Base-by-base conservation (phyloP, 768 basidiomycete species). In the Rhodotorula paludigena region DNA sequence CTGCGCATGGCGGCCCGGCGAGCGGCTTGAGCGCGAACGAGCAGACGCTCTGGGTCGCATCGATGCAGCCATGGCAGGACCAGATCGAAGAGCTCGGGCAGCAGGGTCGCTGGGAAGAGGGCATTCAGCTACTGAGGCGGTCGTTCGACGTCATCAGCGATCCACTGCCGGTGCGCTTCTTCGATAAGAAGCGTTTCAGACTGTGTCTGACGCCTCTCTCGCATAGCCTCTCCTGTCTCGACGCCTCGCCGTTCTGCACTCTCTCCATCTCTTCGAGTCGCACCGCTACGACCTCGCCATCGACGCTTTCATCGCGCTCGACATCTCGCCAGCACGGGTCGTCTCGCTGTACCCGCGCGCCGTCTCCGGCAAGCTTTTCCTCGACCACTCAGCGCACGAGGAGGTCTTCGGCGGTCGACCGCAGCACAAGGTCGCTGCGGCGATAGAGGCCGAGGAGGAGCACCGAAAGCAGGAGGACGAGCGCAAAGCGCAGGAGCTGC, bases 261-360 rank as follows among this genome's bases (percentile, higher is more conserved):
- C 91, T 0, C 86, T 96, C 0, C 81, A 87, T 0, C 84, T 87
- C 66, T 93, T 93, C 78, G 82, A 84, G 7, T 23, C 32, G 18
- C 79, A 81, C 14, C 82, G 86, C 64, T 93, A 85, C 74, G 87
- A 89, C 68, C 79, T 81, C 2, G 92, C 94, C 2, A 87, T 97
- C 63, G 87, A 96, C 75, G 84, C 86, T 0, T 92, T 98, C 77
- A 83, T 92, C 55, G 85, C 88, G 48, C 85, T 94, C 48, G 88
- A 97, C 71, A 81, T 92, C 72, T 93, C 93, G 74, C 96, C 96
- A 0, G 90, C 93, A 0, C 91, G 92, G 75, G 90, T 99, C 6
- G 83, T 98, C 30, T 88, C 92, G 3, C 80, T 98, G 11, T 99
- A 90, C 77, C 89, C 90, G 0, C 85, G 88, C 42, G 81, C 82